Conservation (phyloP, 495 filamentous ascomycete species). For the Tuber microsphaerosporum region DNA sequence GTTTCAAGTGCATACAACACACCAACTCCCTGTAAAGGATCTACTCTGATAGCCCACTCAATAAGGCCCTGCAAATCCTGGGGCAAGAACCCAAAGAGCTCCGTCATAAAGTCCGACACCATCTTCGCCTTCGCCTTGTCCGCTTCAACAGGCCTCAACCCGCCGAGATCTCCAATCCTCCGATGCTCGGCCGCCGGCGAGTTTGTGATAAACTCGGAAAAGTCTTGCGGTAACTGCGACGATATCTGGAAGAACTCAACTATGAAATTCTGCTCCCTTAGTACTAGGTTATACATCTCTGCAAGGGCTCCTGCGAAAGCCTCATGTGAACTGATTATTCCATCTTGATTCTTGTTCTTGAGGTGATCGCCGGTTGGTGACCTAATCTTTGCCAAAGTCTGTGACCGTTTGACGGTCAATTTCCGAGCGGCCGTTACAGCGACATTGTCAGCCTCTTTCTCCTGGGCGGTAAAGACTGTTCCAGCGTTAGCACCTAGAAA, state of each 20-base stretch:
- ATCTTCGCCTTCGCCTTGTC: constrained; percentile 73
- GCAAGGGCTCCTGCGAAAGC: constrained; percentile 73
- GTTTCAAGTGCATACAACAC: constrained; percentile 73
- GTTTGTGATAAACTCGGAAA: constrained; percentile 65
- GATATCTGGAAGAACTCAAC: constrained; percentile 88
- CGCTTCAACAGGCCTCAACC: constrained; percentile 68
- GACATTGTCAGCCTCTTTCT: constrained; percentile 66
- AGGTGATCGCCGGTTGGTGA: constrained; percentile 59
- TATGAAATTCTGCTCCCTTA: constrained; percentile 89
- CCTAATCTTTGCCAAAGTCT: constrained; percentile 71
- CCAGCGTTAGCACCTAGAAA: constrained; percentile 5
- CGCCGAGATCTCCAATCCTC: constrained; percentile 59
- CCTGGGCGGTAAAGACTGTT: constrained; percentile 68
- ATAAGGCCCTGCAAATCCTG: constrained; percentile 70
- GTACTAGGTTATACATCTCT: constrained; percentile 69
- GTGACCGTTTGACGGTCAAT: constrained; percentile 80
- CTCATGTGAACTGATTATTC: constrained; percentile 67
- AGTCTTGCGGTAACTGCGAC: constrained; percentile 68
- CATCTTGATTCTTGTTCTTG: constrained; percentile 60
- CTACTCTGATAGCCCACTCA: constrained; percentile 72
- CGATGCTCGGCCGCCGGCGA: constrained; percentile 58
- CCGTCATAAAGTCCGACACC: constrained; percentile 76
- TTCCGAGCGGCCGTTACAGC: constrained; percentile 75
- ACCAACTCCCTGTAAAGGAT: constrained; percentile 88
- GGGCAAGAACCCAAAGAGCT: constrained; percentile 73